Percentiles rank a stretch among this genome's conserved stretches.
Conservation (phyloP, 2,329 filamentous ascomycete genomes). For the Hypomyces rosellus region DNA sequence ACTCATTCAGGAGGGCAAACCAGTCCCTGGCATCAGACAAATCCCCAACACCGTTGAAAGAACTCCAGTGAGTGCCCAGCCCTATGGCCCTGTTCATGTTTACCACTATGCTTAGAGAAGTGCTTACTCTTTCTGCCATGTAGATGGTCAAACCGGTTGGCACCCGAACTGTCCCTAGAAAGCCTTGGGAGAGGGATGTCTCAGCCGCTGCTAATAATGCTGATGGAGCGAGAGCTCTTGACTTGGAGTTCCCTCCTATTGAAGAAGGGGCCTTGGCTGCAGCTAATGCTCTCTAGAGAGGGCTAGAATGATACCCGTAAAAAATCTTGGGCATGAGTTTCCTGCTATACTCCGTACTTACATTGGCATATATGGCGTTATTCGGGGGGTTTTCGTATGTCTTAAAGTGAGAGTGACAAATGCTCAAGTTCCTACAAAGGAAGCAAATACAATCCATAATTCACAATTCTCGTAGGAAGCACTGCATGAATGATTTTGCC, state of each 20-base stretch:
- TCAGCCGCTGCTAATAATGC: slow-evolving; percentile 13
- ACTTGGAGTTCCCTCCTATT: slow-evolving; percentile 29
- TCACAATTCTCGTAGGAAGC: too few relatives aligned
- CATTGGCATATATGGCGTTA: neutral
- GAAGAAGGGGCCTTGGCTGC: slow-evolving; percentile 1
- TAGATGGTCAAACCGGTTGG: slow-evolving; percentile 45
- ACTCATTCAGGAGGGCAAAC: slow-evolving; percentile 73
- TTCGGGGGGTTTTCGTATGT: neutral
- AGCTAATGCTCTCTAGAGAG: neutral
- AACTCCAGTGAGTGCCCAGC: slow-evolving; percentile 51
- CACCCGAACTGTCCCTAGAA: slow-evolving; percentile 41
- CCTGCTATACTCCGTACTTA: too few relatives aligned
- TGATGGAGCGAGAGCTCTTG: slow-evolving; percentile 22
- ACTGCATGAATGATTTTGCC: neutral
- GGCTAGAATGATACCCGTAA: too few relatives aligned
- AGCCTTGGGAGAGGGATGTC: slow-evolving; percentile 72
- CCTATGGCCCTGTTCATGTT: neutral
- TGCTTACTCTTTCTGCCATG: neutral
- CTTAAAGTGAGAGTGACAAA: neutral
- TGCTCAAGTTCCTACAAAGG: too few relatives aligned
- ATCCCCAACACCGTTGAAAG: slow-evolving; percentile 75
- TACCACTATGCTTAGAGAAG: too few relatives aligned
- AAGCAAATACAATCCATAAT: too few relatives aligned
- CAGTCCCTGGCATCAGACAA: slow-evolving; percentile 80
- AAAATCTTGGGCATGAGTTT: too few relatives aligned